phyloP scores from a whole-genome alignment of 345 rosid genomes.

The Ricinus communis region DNA sequence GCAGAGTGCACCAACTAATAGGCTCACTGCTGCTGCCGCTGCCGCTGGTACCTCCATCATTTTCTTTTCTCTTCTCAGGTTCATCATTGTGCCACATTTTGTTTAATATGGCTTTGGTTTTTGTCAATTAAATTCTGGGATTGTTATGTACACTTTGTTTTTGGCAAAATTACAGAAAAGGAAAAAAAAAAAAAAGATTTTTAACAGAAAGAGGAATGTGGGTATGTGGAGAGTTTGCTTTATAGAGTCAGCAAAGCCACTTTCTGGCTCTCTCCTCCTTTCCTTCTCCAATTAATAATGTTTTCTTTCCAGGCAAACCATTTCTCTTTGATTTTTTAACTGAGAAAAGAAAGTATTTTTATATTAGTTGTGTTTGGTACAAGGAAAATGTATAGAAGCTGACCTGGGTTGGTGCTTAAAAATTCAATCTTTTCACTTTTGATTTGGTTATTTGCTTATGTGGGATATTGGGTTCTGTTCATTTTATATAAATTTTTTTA shows the following conservation, averaged over 20 bases:
- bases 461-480: neutral
- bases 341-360: neutral
- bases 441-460: neutral
- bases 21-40: no score
- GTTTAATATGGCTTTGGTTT: no score
- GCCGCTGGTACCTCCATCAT: no score
- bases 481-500: neutral
- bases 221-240: slow-evolving; percentile 35
- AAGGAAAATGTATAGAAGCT: slow-evolving; percentile 35
- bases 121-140: neutral
- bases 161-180: neutral
- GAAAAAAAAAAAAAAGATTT: slow-evolving; percentile 13
- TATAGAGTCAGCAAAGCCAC: slow-evolving; percentile 42
- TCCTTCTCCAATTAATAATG: slow-evolving; percentile 4
- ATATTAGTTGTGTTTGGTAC: slow-evolving; percentile 30
- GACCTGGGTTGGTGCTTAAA: slow-evolving; percentile 19
- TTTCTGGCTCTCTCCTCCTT: slow-evolving; percentile 20
- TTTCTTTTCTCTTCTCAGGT: neutral
- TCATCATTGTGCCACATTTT: no score
- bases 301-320: slow-evolving; percentile 21
- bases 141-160: slow-evolving; percentile 9
- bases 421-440: slow-evolving; percentile 3
- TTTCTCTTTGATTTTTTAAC: slow-evolving; percentile 11
- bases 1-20: no score
- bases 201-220: slow-evolving; percentile 30